Conservation (phyloP, 2,329 filamentous ascomycete genomes). For the Colletotrichum melonis region DNA sequence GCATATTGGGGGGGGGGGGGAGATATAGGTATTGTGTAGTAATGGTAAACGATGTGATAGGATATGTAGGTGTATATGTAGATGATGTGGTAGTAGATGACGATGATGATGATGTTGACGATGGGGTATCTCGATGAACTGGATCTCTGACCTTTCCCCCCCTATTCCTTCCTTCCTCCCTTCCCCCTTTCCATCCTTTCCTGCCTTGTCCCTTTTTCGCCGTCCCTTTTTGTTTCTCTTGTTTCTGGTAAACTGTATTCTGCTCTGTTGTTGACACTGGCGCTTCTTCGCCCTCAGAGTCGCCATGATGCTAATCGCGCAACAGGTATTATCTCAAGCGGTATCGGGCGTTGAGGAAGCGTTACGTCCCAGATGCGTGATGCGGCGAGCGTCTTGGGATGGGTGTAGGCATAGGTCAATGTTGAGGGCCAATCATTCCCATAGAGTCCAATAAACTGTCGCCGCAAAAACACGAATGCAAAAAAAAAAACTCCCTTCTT, state of each 20-base stretch:
- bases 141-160: conserved; percentile 12
- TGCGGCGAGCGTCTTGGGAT: not conserved
- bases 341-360: conserved; percentile 85
- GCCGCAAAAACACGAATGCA: conserved; percentile 7
- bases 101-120: not conserved
- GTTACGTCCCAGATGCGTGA: conserved; percentile 65
- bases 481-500: conserved; percentile 32
- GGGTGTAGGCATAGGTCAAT: not conserved
- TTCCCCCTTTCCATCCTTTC: not conserved
- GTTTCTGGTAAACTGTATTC: not conserved
- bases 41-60: not conserved
- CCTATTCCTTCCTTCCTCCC: not conserved
- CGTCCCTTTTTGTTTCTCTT: not conserved
- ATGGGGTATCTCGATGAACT: conserved; percentile 33
- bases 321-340: conserved; percentile 89
- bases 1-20: not conserved
- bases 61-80: not conserved
- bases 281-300: not conserved
- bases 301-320: conserved; percentile 19
- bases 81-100: conserved; percentile 3
- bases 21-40: not conserved
- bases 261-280: not conserved
- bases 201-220: not conserved
- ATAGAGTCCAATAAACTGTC: not conserved
- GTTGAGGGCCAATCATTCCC: not conserved